phyloP scores from a whole-genome alignment of 2,329 filamentous ascomycete species.

The Stemphylium vesicarium region DNA sequence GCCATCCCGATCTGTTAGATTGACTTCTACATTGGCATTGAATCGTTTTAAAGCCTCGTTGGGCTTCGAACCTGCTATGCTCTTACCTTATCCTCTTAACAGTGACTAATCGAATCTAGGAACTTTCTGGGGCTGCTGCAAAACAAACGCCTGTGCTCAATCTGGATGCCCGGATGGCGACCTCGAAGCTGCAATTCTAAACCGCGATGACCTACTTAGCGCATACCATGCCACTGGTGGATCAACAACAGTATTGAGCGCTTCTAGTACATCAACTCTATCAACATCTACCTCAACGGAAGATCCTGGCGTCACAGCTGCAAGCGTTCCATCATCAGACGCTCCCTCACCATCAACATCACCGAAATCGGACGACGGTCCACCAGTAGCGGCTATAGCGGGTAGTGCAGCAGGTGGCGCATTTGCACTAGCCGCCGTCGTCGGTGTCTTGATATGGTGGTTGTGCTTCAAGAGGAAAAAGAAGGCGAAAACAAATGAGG shows the following conservation, averaged over 20 bases:
- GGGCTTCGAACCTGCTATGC: too few relatives aligned
- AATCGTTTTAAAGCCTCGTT: not conserved
- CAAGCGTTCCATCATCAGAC: too few relatives aligned
- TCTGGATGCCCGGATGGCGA: constrained; percentile 34
- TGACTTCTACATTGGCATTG: not conserved
- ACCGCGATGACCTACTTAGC: constrained; percentile 16
- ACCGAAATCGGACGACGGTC: not conserved
- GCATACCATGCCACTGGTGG: constrained; percentile 24
- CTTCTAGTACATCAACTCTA: constrained; percentile 2
- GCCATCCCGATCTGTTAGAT: not conserved
- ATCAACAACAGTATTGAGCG: constrained; percentile 6
- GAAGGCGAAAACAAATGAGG: constrained; percentile 1
- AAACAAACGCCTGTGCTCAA: constrained; percentile 42
- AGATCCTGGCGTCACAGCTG: not conserved
- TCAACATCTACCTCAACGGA: constrained; percentile 4
- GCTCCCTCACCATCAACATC: not conserved
- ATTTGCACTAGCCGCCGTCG: constrained; percentile 20
- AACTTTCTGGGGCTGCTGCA: constrained; percentile 50
- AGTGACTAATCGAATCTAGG: constrained; percentile 1
- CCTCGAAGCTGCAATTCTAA: constrained; percentile 30
- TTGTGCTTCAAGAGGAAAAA: constrained; percentile 18
- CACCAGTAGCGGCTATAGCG: constrained; percentile 29
- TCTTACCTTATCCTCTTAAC: not conserved
- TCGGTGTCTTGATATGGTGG: constrained; percentile 27
- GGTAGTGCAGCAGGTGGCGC: constrained; percentile 32